Evolutionary conservation across 139 green algal species (phyloP), one percentile per base, ranked within the genome.

Genomic region (Monoraphidium neglectum): DNA sequence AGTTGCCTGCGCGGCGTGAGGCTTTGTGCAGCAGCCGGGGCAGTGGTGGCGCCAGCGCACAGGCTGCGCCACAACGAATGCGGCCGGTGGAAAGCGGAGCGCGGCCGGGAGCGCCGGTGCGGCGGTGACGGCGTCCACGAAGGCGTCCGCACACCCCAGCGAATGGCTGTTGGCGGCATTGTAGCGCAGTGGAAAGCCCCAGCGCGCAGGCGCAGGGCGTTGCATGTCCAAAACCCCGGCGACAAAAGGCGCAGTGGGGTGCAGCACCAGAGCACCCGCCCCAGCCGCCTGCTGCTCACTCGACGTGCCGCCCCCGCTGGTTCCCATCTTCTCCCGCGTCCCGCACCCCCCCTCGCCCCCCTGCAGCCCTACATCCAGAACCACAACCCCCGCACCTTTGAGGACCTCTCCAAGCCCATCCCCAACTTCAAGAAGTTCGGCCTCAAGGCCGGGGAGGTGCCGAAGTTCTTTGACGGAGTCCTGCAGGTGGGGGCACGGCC

Each of bases 321-420:
- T 69, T 53, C 62, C 37, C 12, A 28, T 13, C 6, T 69, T 35
- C 35, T 13, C 40, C 35, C 24, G 32, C 8, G 33, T 69, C 35
- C 10, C 21, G 6, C 10, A 4, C 51, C 35, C 35, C 54, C 51
- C 13, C 33, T 47, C 8, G 33, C 15, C 49, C 21, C 21, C n/a
- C 28, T 68, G 79, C 80, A 90, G 86, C 83, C 86, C 2, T 86
- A 86, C 60, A 73, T 91, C 23, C 86, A 91, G 81, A 85, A 72
- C 77, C 86, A 91, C 67, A 91, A 91, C 79, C 86, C 81, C 28
- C 73, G 83, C n/a, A 87, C 83, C 23, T 91, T 87, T 60, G 86
- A 91, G 83, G 83, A 88, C 81, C 38, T 90, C 56, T 68, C 73
- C 60, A 80, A 80, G 65, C 73, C 86, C 2, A 81, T 91, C n/a